These are phyloP conservation scores for Penicillium sp. DNA, from an alignment of 2,329 filamentous ascomycete species.

Conservation along the genomic window DNA sequence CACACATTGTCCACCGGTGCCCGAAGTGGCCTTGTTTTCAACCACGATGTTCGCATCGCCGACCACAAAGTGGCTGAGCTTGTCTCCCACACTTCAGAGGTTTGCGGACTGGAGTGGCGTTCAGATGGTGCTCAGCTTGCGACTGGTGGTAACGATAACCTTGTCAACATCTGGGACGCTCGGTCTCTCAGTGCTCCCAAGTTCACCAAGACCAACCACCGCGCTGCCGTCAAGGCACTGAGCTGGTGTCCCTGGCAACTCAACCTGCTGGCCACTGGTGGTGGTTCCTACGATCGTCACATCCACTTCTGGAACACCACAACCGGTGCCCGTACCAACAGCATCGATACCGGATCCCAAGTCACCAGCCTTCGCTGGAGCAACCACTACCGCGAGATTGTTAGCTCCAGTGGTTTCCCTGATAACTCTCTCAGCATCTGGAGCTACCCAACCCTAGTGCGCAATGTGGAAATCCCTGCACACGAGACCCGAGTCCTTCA, in stretches of 20 bases:
- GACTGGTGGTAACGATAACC: constrained; percentile 97
- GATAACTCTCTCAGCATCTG: constrained; percentile 99
- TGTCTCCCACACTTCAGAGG: constrained; percentile 94
- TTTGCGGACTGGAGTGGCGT: constrained; percentile 97
- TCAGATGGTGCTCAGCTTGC: constrained; percentile 95
- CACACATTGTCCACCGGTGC: constrained; percentile 94
- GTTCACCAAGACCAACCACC: constrained; percentile 99
- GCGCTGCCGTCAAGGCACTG: constrained; percentile 95
- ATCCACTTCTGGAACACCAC: constrained; percentile 99
- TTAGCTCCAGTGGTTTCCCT: constrained; percentile 96
- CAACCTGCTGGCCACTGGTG: constrained; percentile 93
- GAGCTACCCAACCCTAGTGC: constrained; percentile 96
- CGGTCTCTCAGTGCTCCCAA: constrained; percentile 90
- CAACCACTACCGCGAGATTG: constrained; percentile 95
- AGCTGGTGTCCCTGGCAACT: constrained; percentile 99
- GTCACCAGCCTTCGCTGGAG: constrained; percentile 97
- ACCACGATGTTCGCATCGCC: constrained; percentile 96
- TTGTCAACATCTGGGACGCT: constrained; percentile 98
- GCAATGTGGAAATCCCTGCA: constrained; percentile 96
- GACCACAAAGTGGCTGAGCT: constrained; percentile 98
- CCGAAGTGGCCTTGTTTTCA: constrained; percentile 91
- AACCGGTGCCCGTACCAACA: constrained; percentile 95
- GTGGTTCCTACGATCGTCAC: constrained; percentile 93
- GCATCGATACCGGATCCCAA: constrained; percentile 96
- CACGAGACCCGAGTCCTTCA: constrained; percentile 96